phyloP scores from a whole-genome alignment of 78 protist species.

The Emiliania huxleyi region DNA sequence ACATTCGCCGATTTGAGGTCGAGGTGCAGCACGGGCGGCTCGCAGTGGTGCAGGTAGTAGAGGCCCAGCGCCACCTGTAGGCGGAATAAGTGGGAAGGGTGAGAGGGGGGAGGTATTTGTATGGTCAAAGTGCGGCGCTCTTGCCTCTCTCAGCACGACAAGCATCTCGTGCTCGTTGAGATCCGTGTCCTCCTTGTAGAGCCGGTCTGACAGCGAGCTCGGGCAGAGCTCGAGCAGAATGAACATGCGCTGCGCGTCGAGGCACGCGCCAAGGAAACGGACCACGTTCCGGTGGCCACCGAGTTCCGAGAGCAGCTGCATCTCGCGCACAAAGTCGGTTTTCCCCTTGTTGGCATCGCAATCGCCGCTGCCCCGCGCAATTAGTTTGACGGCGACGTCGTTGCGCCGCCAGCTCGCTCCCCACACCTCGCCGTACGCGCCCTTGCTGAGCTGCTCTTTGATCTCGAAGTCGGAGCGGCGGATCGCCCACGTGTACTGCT shows the following conservation, averaged over 20 bases:
- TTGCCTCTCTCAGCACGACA: background rate
- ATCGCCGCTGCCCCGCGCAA: background rate
- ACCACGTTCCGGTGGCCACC: constrained; percentile 34
- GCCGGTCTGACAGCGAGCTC: background rate
- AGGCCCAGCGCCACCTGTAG: constrained; percentile 59
- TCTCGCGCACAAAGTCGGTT: background rate
- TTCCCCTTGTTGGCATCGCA: background rate
- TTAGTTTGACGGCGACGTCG: background rate
- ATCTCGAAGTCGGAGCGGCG: background rate
- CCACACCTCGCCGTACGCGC: constrained; percentile 22
- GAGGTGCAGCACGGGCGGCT: constrained; percentile 70
- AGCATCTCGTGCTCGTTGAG: background rate
- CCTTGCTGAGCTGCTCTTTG: background rate
- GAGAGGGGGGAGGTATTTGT: too few species aligned
- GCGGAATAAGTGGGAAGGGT: too few species aligned
- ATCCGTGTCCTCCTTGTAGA: background rate
- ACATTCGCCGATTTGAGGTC: constrained; percentile 69
- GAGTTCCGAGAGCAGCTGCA: background rate
- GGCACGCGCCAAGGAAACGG: constrained; percentile 40
- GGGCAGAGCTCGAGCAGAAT: constrained; percentile 4
- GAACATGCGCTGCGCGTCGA: background rate
- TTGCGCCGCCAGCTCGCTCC: background rate
- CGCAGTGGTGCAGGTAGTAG: constrained; percentile 60
- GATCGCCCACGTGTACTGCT: background rate
- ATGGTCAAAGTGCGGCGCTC: too few species aligned